Base-by-base conservation (phyloP, 495 filamentous ascomycete species). In the Aspergillus mulundensis region DNA sequence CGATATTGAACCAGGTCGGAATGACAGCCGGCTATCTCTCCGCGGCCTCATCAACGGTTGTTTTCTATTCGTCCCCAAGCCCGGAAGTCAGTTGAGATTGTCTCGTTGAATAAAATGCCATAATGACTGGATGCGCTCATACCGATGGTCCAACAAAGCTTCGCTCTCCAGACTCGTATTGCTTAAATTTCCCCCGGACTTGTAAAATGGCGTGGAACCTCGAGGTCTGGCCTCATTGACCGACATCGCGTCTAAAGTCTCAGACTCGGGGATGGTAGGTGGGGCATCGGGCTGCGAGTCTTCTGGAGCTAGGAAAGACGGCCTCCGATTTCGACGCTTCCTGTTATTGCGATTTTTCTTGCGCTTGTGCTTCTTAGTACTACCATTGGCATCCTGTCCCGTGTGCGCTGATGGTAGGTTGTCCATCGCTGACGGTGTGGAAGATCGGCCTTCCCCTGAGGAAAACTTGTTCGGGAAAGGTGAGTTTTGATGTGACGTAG, bases 91-190 rank as follows among this genome's bases (percentile, higher is more conserved):
- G 41, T 24, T n/a, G n/a, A 7, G 14, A 23, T 23, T 24, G 41
- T 23, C 11, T 10, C 5, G 19, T 21, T n/a, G n/a, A n/a, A 30
- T 4, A 14, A 43, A 23, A 36, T 39, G 1, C 16, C 18, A 39
- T 39, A 10, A 14, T 39, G 21, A 14, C 18, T 30, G 3, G 12
- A 43, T 5, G 18, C 1, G 36, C 57, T 48, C 63, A 42, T 73
- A 90, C 88, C 88, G 79, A 63, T 95, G 90, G 65, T 95, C 90
- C 41, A 95, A 70, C 44, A 95, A 75, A 4, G 82, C 84, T 61
- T 90, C 83, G 64, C 88, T 93, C 52, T 92, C 90, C 50, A 95
- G 71, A 64, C 90, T 95, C 5, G 88, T 90, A 65, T 77, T 85
- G 67, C 90, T 95, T 57, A 85, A 50, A 65, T 86, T 88, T 47